A percentile compares a stretch with the other conserved stretches of the same genome.
Conservation (phyloP, 495 filamentous ascomycete species). For the Polyplosphaeria fusca region DNA sequence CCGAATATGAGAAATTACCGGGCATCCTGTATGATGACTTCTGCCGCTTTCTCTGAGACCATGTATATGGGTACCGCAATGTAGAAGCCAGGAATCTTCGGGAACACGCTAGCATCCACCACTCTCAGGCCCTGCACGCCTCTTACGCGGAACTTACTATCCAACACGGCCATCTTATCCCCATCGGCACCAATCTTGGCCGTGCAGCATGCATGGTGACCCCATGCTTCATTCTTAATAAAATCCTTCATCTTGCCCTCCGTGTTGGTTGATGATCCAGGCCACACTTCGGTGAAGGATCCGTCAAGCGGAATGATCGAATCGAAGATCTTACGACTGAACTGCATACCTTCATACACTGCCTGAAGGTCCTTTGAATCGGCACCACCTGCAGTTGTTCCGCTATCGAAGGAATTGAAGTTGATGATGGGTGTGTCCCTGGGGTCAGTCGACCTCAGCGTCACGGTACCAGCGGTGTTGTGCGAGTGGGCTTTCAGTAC, state of each 20-base stretch:
- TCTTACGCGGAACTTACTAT: slow-evolving; percentile 51
- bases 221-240: slow-evolving; percentile 50
- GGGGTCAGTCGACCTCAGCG: slow-evolving; percentile 27
- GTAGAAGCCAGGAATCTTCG: slow-evolving; percentile 55
- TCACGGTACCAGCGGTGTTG: slow-evolving; percentile 35
- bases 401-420: slow-evolving; percentile 36
- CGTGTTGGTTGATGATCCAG: slow-evolving; percentile 13
- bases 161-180: slow-evolving; percentile 50
- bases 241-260: slow-evolving; percentile 23
- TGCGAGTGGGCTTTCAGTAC: slow-evolving; percentile 33
- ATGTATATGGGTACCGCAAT: slow-evolving; percentile 61
- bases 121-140: slow-evolving; percentile 51
- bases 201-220: slow-evolving; percentile 51
- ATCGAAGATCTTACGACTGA: slow-evolving; percentile 24
- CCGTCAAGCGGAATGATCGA: slow-evolving; percentile 14
- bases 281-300: slow-evolving; percentile 18
- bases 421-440: slow-evolving; percentile 34
- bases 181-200: slow-evolving; percentile 49
- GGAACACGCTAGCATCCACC: slow-evolving; percentile 38
- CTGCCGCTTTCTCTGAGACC: slow-evolving; percentile 61
- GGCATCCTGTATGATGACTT: slow-evolving; percentile 52
- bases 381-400: slow-evolving; percentile 7
- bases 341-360: slow-evolving; percentile 31
- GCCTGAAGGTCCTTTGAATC: slow-evolving; percentile 27
- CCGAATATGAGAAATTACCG: neutral